Base-by-base conservation (phyloP, 2,329 filamentous ascomycete species). In the Exophiala viscosa region DNA sequence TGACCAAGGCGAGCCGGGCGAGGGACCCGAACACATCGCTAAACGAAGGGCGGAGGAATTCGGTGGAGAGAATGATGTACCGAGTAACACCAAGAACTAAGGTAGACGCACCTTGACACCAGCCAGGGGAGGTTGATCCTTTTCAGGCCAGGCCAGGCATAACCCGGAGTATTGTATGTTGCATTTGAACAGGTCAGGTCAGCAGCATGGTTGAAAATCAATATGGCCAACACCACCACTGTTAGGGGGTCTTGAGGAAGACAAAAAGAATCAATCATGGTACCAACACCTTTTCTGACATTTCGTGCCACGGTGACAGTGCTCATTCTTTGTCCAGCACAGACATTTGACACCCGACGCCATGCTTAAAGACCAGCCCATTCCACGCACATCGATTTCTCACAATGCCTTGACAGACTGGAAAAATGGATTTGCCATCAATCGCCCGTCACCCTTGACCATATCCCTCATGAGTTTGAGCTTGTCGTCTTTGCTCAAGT, bases 401-500 rank as follows among this genome's bases (percentile, higher is more conserved):
- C 40, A 78, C 55, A 78, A 60, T 58, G 72, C 67, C 63, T 72
- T 72, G 49, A 78, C 72, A 18, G 72, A 69, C 59, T 76, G 70
- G 59, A 78, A 78, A 47, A 77, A 73, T 48, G 76, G 77, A 66
- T 83, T 86, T 28, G 69, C 71, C 66, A 77, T 71, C 62, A 86
- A 64, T 65, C 81, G 84, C 63, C 85, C 77, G 67, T 96, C 87
- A 2, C 75, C 81, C 61, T 79, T 80, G 3, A 97, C 88, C 62
- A 97, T 70, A 62, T 91, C 88, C 68, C 82, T 86, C 80, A 97
- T 84, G 62, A 83, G 80, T 58, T 79, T 76, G 6, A 92, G 82
- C 76, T 93, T 91, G 67, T 95, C 85, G 60, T 88, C 85, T 62
- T 84, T 83, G 52, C 74, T 84, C 76, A 90, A 75, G 3, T 59